Percentiles rank a stretch among this genome's conserved stretches.
Conservation (phyloP, 1,284 basidiomycete species). For the Fomitopsis pinicola region DNA sequence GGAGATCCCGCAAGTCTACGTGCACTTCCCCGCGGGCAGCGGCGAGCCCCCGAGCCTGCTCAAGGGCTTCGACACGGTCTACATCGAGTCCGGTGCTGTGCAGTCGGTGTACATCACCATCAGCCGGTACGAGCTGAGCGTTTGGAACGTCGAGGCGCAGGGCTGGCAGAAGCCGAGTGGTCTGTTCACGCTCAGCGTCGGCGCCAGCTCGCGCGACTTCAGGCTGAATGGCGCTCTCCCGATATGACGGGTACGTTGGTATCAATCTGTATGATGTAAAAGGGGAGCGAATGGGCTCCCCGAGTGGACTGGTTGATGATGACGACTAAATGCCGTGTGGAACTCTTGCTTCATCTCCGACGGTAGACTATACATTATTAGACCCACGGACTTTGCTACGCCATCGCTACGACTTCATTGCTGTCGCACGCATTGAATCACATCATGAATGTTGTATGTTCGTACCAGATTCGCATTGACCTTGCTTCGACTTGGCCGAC, state of each 20-base stretch:
- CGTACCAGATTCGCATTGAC: background rate
- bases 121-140: slow-evolving; percentile 39
- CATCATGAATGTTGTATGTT: background rate
- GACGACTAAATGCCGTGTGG: background rate
- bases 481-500: background rate
- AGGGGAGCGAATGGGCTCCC: background rate
- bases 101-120: slow-evolving; percentile 34
- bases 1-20: slow-evolving; percentile 48
- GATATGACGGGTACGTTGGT: slow-evolving; percentile 9
- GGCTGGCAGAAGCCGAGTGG: slow-evolving; percentile 49
- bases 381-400: background rate
- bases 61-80: slow-evolving; percentile 42
- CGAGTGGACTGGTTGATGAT: background rate
- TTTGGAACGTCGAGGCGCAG: slow-evolving; percentile 45
- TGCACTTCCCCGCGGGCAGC: slow-evolving; percentile 35
- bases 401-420: background rate
- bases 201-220: slow-evolving; percentile 49
- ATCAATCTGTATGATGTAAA: background rate
- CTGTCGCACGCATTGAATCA: background rate
- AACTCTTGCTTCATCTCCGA: background rate
- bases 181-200: slow-evolving; percentile 40
- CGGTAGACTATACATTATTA: background rate
- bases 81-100: slow-evolving; percentile 31
- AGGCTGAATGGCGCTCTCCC: slow-evolving; percentile 27
- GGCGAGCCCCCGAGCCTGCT: slow-evolving; percentile 40